These are phyloP conservation scores for Wickerhamomyces ciferrii DNA, from an alignment of 805 yeast species.

Conservation along the genomic window DNA sequence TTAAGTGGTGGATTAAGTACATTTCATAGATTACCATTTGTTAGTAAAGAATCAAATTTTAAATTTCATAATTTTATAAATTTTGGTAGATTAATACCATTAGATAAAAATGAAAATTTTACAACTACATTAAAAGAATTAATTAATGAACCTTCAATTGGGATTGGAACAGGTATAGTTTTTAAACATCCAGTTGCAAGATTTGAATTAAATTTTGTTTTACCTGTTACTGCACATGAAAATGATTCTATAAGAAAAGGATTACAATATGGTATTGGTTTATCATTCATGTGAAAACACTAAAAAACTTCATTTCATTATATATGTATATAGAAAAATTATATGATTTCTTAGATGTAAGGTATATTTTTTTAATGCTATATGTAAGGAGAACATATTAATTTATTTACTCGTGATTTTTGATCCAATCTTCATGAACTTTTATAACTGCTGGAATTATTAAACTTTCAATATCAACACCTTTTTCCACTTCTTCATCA, in stretches of 20 bases:
- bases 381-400: too few relatives aligned
- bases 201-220: constrained; percentile 58
- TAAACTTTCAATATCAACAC: constrained; percentile 67
- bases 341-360: too few relatives aligned
- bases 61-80: constrained; percentile 59
- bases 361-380: too few relatives aligned
- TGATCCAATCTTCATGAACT: constrained; percentile 64
- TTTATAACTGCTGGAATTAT: constrained; percentile 74
- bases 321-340: not conserved
- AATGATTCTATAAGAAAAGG: constrained; percentile 56
- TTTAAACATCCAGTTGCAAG: constrained; percentile 62
- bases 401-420: too few relatives aligned
- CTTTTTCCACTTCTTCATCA: constrained; percentile 31
- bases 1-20: constrained; percentile 52
- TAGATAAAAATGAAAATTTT: constrained; percentile 25
- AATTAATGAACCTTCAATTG: constrained; percentile 37
- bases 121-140: constrained; percentile 22
- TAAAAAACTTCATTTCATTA: too few relatives aligned
- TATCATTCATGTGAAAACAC: constrained; percentile 50
- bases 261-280: constrained; percentile 60
- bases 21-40: constrained; percentile 55
- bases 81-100: constrained; percentile 54
- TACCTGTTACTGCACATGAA: constrained; percentile 51
- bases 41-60: constrained; percentile 42
- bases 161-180: constrained; percentile 56